Evolutionary conservation across 768 basidiomycete genomes (phyloP), one percentile per base, ranked within the genome.

Genomic region (Suillus luteus): DNA sequence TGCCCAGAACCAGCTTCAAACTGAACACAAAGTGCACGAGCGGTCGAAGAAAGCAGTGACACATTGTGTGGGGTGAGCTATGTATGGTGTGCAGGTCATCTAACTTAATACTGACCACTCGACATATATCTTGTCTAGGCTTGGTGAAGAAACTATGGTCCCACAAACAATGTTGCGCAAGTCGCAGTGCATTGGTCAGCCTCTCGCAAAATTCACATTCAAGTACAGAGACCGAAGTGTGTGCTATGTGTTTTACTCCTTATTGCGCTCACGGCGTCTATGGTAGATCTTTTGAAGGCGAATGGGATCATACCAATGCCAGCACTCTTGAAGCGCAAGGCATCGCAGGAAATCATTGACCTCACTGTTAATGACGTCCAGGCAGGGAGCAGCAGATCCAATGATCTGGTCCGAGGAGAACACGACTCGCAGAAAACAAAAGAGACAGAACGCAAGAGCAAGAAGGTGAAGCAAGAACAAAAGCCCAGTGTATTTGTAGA

Each of bases 21-120:
- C 57, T 12, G 57, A 69, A 55, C 54, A 58, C 57, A 76, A 72
- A 44, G 55, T 75, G 10, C 74, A 75, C 43, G 75, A 75, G 27
- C 72, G 72, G 33, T 66, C 71, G 33, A 75, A 75, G 65, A 75
- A 75, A 63, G 74, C 71, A 17, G 63, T 77, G 11, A 67, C 72
- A 1, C 72, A 75, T 10, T 69, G 72, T 61, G 67, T 75, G 38
- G 69, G 71, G 75, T 75, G 24, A 49, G 48, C 14, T 24, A 22
- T 61, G 66, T 75, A 41, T 66, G 68, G 71, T 75, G 51, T 44
- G 75, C 69, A 48, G 10, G 49, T 11, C 35, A 5, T 10, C 38
- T 19, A 37, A 60, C 24, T 61, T 11, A 58, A 62, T 31, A 31
- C 35, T 62, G 5, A 40, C 55, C 2, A 14, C 31, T 52, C 12